phyloP scores from a whole-genome alignment of 2,329 filamentous ascomycete species.

The Neofusicoccum umdonicola region DNA sequence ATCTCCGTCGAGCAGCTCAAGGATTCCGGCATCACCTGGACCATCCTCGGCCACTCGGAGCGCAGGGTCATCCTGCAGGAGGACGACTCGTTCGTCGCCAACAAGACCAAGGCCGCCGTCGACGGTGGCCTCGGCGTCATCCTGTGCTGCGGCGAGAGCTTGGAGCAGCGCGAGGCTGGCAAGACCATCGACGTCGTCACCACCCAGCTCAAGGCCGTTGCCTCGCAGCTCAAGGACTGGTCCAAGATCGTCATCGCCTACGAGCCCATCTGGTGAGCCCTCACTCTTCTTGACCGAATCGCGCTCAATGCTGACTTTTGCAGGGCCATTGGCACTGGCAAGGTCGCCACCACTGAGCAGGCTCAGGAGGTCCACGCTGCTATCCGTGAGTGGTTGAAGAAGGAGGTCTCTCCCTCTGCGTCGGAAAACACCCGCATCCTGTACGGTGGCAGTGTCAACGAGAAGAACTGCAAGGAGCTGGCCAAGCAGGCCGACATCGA shows the following conservation, averaged over 20 bases:
- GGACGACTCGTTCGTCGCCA: slow-evolving; percentile 78
- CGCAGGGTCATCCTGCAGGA: slow-evolving; percentile 87
- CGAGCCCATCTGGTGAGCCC: slow-evolving; percentile 93
- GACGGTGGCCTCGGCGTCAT: slow-evolving; percentile 88
- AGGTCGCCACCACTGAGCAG: slow-evolving; percentile 43
- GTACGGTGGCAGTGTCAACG: slow-evolving; percentile 93
- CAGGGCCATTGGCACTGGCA: slow-evolving; percentile 76
- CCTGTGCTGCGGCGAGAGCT: slow-evolving; percentile 94
- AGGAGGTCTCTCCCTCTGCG: slow-evolving; percentile 71
- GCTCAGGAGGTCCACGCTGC: slow-evolving; percentile 59
- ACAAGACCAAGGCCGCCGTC: slow-evolving; percentile 90
- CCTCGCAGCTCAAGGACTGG: slow-evolving; percentile 81
- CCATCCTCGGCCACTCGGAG: slow-evolving; percentile 92
- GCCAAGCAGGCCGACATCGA: slow-evolving; percentile 93
- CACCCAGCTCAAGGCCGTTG: slow-evolving; percentile 78
- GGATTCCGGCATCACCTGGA: slow-evolving; percentile 85
- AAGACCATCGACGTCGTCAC: slow-evolving; percentile 86
- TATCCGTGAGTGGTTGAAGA: slow-evolving; percentile 81
- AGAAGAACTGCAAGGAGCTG: slow-evolving; percentile 96
- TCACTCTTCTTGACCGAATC: neutral
- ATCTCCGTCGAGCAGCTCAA: slow-evolving; percentile 89
- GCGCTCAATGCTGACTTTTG: neutral
- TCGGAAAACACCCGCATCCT: slow-evolving; percentile 88
- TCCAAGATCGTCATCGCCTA: slow-evolving; percentile 93
- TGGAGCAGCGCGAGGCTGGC: slow-evolving; percentile 83